Base-by-base conservation (phyloP, 106 monocot genomes). In the Phalaenopsis equestris region DNA sequence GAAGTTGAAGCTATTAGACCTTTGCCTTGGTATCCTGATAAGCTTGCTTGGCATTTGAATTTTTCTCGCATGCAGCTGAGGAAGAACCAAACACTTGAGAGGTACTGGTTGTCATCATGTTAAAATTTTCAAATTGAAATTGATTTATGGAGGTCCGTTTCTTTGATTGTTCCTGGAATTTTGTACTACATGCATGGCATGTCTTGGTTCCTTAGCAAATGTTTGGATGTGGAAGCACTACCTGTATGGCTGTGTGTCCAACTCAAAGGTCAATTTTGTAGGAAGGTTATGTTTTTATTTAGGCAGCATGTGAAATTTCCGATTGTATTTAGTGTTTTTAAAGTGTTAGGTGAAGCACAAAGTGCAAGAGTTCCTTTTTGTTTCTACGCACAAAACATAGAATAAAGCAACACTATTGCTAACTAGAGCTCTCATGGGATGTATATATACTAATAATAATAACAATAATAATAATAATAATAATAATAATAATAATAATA, bases 11-110 rank as follows among this genome's bases (percentile, higher is more conserved):
- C 94, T 81, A 98, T 98, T 74, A 90, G 94, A 86, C 94, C 97
- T 77, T 87, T 98, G 84, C 86, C 89, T 76, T 98, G 97, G 97
- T 98, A 98, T 82, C 97, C 97, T 14, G 90, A 87, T 72, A 98
- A 94, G 78, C 92, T 98, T 86, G 97, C 97, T 68, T 98, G 97
- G 97, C 97, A 98, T 85, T 86, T 89, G 79, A 98, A 98, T 80
- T 94, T 90, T 87, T 98, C 97, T 38, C 84, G 97, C 17, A 98
- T 94, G 94, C 89, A 98, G 56, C 90, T 98, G 46, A 90, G 97
- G 86, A 98, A 94, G 85, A 98, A 94, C 74, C 97, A 98, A 88
- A 89, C 92, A 80, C 92, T 98, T 84, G 97, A 98, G 82, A 89
- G 94, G 97, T 98, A 87, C 75, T 85, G 6, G n/a, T 49, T 52